A percentile compares a stretch with the other conserved stretches of the same genome.
phyloP scores from a whole-genome alignment of 2,329 filamentous ascomycete species.

The Apiospora koreana region DNA sequence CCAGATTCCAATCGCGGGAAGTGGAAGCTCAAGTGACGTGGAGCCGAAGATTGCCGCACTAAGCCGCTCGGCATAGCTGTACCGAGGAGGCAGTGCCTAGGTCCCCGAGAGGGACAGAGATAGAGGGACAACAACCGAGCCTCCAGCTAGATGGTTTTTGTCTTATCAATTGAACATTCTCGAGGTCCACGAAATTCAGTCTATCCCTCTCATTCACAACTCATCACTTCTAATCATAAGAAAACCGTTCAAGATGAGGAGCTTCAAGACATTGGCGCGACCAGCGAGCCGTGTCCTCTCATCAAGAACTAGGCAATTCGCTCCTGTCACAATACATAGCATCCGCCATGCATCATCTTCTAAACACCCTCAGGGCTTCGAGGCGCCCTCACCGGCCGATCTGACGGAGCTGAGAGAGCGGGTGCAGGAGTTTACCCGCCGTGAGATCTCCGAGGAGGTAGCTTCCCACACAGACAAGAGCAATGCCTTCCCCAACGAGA shows the following conservation, averaged over 20 bases:
- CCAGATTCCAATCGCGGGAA: slow-evolving; percentile 22
- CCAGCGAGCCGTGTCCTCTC: slow-evolving; percentile 25
- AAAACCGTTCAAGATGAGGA: slow-evolving; percentile 42
- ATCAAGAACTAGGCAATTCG: slow-evolving; percentile 13
- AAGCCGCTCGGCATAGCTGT: slow-evolving; percentile 23
- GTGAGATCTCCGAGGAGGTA: slow-evolving; percentile 83
- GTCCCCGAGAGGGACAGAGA: background rate
- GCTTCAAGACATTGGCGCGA: slow-evolving; percentile 37
- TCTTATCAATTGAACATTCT: slow-evolving; percentile 1
- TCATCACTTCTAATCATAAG: background rate
- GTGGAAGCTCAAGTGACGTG: slow-evolving; percentile 2
- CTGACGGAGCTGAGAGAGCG: slow-evolving; percentile 79
- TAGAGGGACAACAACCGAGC: slow-evolving; percentile 9
- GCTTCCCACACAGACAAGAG: slow-evolving; percentile 79
- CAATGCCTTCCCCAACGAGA: slow-evolving; percentile 85
- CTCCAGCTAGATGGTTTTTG: background rate
- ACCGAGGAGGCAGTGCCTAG: background rate
- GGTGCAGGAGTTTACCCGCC: slow-evolving; percentile 85
- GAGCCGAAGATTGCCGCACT: slow-evolving; percentile 25
- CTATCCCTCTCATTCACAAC: background rate
- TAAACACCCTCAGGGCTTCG: slow-evolving; percentile 64
- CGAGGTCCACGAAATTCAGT: background rate
- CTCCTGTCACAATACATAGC: slow-evolving; percentile 29
- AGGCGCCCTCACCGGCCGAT: slow-evolving; percentile 69
- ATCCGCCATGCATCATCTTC: slow-evolving; percentile 53